Conservation (phyloP, 139 green algal genomes). For the Micromonas pusilla region DNA sequence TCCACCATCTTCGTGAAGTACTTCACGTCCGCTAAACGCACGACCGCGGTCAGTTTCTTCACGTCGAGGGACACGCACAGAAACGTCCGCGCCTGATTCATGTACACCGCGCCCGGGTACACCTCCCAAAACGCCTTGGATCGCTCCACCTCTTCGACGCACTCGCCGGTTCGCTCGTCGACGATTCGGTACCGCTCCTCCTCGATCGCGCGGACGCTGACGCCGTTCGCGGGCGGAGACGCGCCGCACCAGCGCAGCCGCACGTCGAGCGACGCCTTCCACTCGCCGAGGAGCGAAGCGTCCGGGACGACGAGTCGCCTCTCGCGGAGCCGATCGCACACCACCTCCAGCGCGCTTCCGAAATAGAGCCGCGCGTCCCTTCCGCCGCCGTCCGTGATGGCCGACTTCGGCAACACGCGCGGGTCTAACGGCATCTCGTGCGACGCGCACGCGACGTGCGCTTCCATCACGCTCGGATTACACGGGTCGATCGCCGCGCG, state of each 20-base stretch:
- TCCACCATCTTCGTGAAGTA: conserved; percentile 73
- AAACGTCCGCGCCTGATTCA: conserved; percentile 81
- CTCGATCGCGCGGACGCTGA: conserved; percentile 80
- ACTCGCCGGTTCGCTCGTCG: conserved; percentile 48
- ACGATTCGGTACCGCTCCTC: conserved; percentile 67
- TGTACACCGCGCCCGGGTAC: conserved; percentile 88
- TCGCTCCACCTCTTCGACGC: conserved; percentile 79
- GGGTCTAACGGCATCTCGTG: conserved; percentile 41
- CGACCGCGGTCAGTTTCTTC: conserved; percentile 53
- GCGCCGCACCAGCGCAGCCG: conserved; percentile 30
- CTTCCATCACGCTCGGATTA: conserved; percentile 60
- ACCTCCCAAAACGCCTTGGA: conserved; percentile 78
- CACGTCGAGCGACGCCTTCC: too few relatives aligned
- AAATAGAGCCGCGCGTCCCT: conserved; percentile 50
- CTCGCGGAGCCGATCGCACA: not conserved
- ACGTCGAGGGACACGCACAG: conserved; percentile 78
- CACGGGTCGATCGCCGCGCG: conserved; percentile 54
- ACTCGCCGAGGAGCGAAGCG: too few relatives aligned
- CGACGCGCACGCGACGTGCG: conserved; percentile 75
- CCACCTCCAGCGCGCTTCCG: conserved; percentile 22
- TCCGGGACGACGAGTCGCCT: too few relatives aligned
- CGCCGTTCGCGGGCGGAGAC: conserved; percentile 38
- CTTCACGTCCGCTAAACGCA: conserved; percentile 65
- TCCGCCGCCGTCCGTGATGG: not conserved
- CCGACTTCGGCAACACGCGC: not conserved